Evolutionary conservation across 1,284 basidiomycete species (phyloP), one percentile per base, ranked within the genome.

Genomic region (Athelia sp.): DNA sequence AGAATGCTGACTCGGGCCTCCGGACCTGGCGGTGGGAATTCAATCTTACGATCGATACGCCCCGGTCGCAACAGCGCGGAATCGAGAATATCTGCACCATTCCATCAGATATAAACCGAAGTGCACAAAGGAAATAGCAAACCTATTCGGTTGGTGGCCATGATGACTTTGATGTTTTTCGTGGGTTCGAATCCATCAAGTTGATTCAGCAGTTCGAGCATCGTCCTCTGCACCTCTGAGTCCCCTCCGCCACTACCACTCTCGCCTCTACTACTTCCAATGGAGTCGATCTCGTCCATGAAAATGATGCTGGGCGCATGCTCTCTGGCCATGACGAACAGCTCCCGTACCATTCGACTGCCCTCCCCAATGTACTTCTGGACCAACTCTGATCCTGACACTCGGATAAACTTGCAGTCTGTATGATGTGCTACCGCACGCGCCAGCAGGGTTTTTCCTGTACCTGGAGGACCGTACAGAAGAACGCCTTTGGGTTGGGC

Each of bases 331-430:
- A 98, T 98, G 56, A 98, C 93, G 76, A 99, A 99, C 49, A 99
- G 72, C 73, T 99, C 96, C 52, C 96, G 82, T 35, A 97, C 94
- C 93, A 96, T 97, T 53, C 96, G 77, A 55, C 87, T 91, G 40
- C 96, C 96, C 72, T 98, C 96, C 52, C 96, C 96, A 59, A 98
- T 98, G 65, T 98, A 98, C 76, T 98, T 99, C 71, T 98, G 96
- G 54, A 99, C 96, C 34, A 99, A 72, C 70, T 99, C 96, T 31
- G 87, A 90, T 29, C 96, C 96, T 43, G 87, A 92, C 13, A 99
- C 96, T 56, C 96, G 84, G 63, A 99, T 98, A 72, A 99, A 99
- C 67, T 91, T 87, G 78, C 94, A 98, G 70, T 98, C 95, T 29
- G 96, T 98, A 70, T 98, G 95, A 66, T 98, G 95, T 13, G 96